Conservation (phyloP, 148 eudicot species). For the Chenopodium formosanum region DNA sequence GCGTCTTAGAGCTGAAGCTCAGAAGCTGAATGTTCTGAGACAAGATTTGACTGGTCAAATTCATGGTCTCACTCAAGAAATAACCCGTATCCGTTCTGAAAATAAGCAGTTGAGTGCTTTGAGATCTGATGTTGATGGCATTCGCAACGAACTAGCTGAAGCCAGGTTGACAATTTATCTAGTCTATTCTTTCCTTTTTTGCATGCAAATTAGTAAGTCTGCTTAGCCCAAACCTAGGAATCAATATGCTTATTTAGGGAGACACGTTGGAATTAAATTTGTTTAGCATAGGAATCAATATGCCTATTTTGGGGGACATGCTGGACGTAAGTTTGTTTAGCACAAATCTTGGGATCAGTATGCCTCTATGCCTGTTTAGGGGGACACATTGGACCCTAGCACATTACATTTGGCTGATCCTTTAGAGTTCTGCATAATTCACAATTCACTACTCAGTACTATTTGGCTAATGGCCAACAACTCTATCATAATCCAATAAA, state of each 20-base stretch:
- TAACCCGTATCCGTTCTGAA: conserved; percentile 52
- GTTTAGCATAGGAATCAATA: not conserved
- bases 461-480: not conserved
- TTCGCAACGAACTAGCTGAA: conserved; percentile 68
- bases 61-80: conserved; percentile 62
- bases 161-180: conserved; percentile 56
- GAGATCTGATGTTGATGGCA: conserved; percentile 65
- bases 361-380: not conserved
- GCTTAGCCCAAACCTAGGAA: not conserved
- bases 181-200: conserved; percentile 11
- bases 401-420: not conserved
- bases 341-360: not conserved
- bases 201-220: not conserved
- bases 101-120: conserved; percentile 56
- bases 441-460: not conserved
- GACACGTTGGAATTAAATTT: not conserved
- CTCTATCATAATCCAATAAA: not conserved
- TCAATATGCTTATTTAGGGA: not conserved
- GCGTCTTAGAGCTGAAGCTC: conserved; percentile 64
- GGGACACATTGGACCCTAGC: not conserved
- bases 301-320: not conserved
- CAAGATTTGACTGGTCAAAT: conserved; percentile 64
- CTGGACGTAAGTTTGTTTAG: not conserved
- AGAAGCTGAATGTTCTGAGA: conserved; percentile 49
- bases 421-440: not conserved